These are phyloP conservation scores for Saturnispora silvae DNA, from an alignment of 805 yeast species.

Conservation along the genomic window DNA sequence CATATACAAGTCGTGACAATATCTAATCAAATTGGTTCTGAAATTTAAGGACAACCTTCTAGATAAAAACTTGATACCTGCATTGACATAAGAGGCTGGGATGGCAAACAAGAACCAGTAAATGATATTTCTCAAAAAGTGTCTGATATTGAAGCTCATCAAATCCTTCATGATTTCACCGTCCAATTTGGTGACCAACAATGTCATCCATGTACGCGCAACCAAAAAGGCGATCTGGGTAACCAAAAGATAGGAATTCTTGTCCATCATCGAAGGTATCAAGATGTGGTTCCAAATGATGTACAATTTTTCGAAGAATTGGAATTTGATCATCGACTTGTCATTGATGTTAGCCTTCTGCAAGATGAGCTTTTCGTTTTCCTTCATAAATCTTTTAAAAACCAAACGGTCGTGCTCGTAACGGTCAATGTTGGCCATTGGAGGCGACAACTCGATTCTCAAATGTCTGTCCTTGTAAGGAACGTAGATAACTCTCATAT, in stretches of 20 bases:
- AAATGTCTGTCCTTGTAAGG: constrained; percentile 32
- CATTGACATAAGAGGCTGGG: constrained; percentile 88
- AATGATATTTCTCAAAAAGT: constrained; percentile 64
- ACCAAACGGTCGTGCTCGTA: constrained; percentile 47
- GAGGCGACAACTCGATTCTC: constrained; percentile 35
- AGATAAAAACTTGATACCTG: constrained; percentile 75
- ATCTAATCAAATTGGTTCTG: constrained; percentile 73
- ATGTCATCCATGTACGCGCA: constrained; percentile 77
- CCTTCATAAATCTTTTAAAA: constrained; percentile 36
- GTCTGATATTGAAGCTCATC: constrained; percentile 67
- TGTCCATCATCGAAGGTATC: constrained; percentile 63
- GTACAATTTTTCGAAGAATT: constrained; percentile 58
- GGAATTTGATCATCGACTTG: constrained; percentile 31
- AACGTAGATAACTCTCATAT: constrained; percentile 35
- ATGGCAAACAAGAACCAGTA: constrained; percentile 87
- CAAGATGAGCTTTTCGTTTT: constrained; percentile 13
- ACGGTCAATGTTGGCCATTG: constrained; percentile 32
- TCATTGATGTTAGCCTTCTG: not conserved
- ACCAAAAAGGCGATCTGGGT: constrained; percentile 68
- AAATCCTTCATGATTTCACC: constrained; percentile 87
- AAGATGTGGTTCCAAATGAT: constrained; percentile 67
- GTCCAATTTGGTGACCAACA: constrained; percentile 78
- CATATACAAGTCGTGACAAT: constrained; percentile 82
- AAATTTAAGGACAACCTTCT: constrained; percentile 70
- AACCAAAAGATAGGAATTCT: constrained; percentile 52